Evolutionary conservation across 2,329 filamentous ascomycete genomes (phyloP).

Genomic region (Aspergillus sp.): DNA sequence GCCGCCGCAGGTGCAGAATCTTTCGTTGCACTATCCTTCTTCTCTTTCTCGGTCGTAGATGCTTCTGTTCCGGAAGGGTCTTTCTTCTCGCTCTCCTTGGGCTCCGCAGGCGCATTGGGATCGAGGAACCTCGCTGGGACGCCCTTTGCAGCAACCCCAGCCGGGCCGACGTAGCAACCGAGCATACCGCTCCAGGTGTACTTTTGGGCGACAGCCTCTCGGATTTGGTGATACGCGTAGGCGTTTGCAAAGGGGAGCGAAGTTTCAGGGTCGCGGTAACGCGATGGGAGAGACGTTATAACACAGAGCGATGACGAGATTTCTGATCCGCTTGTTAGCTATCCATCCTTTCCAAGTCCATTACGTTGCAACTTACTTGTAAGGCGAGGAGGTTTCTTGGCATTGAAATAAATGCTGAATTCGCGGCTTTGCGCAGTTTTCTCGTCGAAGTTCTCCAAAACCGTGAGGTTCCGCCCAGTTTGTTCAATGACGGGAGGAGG

Average conservation of each 20-base stretch:
- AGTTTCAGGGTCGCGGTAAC: constrained; percentile 81
- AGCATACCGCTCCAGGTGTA: constrained; percentile 80
- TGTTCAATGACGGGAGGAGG: constrained; percentile 45
- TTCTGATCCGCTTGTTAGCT: constrained; percentile 30
- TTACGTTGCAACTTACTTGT: constrained; percentile 40
- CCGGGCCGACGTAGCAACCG: constrained; percentile 76
- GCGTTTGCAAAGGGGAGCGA: constrained; percentile 77
- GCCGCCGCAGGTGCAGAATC: neutral
- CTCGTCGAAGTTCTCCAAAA: constrained; percentile 57
- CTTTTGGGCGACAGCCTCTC: constrained; percentile 67
- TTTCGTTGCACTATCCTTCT: constrained; percentile 10
- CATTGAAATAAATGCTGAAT: constrained; percentile 56
- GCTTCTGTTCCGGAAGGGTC: constrained; percentile 2
- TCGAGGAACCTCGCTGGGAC: constrained; percentile 73
- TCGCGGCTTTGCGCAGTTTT: constrained; percentile 54
- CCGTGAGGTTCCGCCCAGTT: constrained; percentile 56
- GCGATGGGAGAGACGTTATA: constrained; percentile 77
- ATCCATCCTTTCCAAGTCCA: neutral
- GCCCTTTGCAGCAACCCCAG: constrained; percentile 61
- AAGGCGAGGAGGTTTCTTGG: constrained; percentile 47
- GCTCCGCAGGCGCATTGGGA: constrained; percentile 14
- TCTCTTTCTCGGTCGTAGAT: constrained; percentile 7
- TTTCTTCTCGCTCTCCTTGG: constrained; percentile 11
- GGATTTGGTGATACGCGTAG: constrained; percentile 75
- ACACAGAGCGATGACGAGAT: constrained; percentile 61